Evolutionary conservation across 257 asterid genomes (phyloP), one percentile per base, ranked within the genome.

Genomic region (Solanum appendiculatum): DNA sequence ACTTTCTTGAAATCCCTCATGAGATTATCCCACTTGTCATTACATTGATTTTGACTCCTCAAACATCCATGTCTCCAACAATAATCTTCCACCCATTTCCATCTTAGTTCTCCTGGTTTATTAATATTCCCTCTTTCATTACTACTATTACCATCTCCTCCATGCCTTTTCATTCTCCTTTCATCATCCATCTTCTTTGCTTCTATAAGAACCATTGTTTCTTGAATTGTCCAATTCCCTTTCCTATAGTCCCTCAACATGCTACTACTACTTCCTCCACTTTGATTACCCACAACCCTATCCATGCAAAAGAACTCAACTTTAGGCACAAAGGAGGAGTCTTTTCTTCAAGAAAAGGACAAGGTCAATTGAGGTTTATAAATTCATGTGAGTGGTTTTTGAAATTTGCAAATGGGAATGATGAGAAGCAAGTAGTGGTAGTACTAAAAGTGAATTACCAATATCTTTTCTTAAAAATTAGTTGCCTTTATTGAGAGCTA

Each of bases 71-170:
- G 89, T 21, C 88, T 93, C 98, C 98, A 95, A 86, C 99, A 97
- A 60, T 94, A 97, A 48, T 97, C 98, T 88, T 97, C 99, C 29
- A 97, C 97, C 98, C 99, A 95, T 88, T 95, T 97, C 99, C 99
- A 97, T 75, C 99, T 91, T 64, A 94, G 91, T 92, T 97, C 99
- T 11, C 98, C 90, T 25, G 98, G 99, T 85, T 90, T 91, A 5
- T 64, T 64, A n/a, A 63, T 60, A 60, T 92, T 87, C 84, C 94
- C 97, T 15, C 86, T 74, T 69, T 84, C 46, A 48, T 91, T 94
- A 63, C 73, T 27, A 13, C 9, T 66, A 33, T 82, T 74, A 68
- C 83, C 44, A 39, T 92, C 95, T 25, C 90, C 94, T 75, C 90
- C 94, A 75, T 81, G 82, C 90, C 95, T 90, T 92, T 89, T 94